Conservation (phyloP, 179 eudicot species). For the Heliamphora pulchella region DNA sequence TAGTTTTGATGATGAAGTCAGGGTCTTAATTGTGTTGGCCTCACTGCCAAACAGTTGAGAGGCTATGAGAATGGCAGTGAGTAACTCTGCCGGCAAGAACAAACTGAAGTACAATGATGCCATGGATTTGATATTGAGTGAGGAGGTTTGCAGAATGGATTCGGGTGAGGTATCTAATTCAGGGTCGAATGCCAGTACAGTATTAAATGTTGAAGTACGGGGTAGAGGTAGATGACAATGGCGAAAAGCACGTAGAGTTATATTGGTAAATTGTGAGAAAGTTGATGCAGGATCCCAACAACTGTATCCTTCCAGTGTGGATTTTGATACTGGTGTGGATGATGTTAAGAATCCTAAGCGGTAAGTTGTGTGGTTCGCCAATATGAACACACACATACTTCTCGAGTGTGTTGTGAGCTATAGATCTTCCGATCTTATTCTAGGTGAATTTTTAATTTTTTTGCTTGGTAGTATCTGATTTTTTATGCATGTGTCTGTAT, state of each 20-base stretch:
- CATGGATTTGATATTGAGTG: too few relatives aligned
- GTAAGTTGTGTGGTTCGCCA: slow-evolving; percentile 43
- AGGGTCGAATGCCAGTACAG: too few relatives aligned
- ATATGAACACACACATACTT: slow-evolving; percentile 51
- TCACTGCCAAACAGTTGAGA: too few relatives aligned
- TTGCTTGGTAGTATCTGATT: background rate
- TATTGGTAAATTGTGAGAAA: slow-evolving; percentile 45
- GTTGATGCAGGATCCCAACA: slow-evolving; percentile 42
- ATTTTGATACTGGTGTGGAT: slow-evolving; percentile 50
- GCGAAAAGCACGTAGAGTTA: slow-evolving; percentile 55
- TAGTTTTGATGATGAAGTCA: too few relatives aligned
- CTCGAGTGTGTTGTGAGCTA: slow-evolving; percentile 55
- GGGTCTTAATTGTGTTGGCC: too few relatives aligned
- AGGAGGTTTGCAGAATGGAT: too few relatives aligned
- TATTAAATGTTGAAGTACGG: too few relatives aligned
- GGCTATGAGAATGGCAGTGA: too few relatives aligned
- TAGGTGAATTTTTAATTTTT: slow-evolving; percentile 25
- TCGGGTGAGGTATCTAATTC: too few relatives aligned
- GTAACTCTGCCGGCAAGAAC: too few relatives aligned
- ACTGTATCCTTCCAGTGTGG: slow-evolving; percentile 30
- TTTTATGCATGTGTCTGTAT: background rate
- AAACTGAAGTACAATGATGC: too few relatives aligned
- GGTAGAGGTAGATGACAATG: slow-evolving; percentile 42
- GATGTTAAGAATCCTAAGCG: slow-evolving; percentile 43
- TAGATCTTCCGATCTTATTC: slow-evolving; percentile 20